Evolutionary conservation across 2,329 filamentous ascomycete genomes (phyloP), one percentile per base, ranked within the genome.

Genomic region (Pseudogymnoascus sp.): DNA sequence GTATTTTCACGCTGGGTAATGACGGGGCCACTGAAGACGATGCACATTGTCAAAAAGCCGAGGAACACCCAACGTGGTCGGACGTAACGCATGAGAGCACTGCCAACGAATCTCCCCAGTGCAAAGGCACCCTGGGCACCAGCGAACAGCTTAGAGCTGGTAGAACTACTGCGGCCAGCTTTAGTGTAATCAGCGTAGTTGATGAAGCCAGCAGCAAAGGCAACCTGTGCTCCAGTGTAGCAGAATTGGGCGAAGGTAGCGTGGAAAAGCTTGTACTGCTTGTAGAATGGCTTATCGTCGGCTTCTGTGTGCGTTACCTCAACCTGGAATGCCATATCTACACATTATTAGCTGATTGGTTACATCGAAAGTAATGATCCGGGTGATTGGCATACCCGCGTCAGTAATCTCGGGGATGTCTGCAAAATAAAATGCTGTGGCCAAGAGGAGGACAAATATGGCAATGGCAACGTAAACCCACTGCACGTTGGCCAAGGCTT

Each of bases 81-180:
- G 62, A 69, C 33, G 68, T 78, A 87, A 62, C 80, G 82, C 87
- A 93, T 91, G 2, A 90, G 60, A 6, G 78, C 77, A 0, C 81
- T 81, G 28, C 88, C 89, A 11, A 79, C 74, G 72, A 94, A 91
- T 1, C 89, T 85, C 11, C 89, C 89, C 1, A 88, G 69, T 0
- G 90, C 85, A 66, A 92, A 93, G 9, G 81, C 80, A 6, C 85
- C 88, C 72, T 93, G 89, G 0, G 88, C 89, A 0, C 87, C 86
- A 22, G 89, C 87, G 39, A 90, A 82, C 63, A 89, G 82, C 62
- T 85, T 84, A 6, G 75, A 74, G 20, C 57, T 39, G 2, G 36
- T 39, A 22, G 57, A 38, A n/a, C 36, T 39, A 11, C 33, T 37
- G 14, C 80, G 79, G 6, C 36, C 33, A 11, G 33, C 8, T 18